Base-by-base conservation (phyloP, 2,329 filamentous ascomycete species). In the Microthyrium microscopicum region DNA sequence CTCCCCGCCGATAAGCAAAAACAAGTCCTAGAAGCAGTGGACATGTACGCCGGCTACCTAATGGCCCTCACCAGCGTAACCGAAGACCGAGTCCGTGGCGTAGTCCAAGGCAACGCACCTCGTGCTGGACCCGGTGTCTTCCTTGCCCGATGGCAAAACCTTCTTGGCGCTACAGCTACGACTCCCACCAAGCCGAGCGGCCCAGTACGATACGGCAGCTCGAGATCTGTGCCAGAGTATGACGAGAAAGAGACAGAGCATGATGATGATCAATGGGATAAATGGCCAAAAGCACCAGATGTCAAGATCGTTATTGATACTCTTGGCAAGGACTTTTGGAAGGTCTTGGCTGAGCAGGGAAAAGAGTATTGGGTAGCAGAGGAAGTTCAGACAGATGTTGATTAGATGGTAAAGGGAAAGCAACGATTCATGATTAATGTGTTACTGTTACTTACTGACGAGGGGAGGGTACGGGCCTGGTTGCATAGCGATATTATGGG, bases 111-210 rank as follows among this genome's bases (percentile, higher is more conserved):
- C 43, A 29, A 40, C 34, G 40, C 31, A 40, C 25, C 39, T 45
- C 24, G 46, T 50, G 3, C 60, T 57, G 78, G 77, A 0, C 78
- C 80, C 0, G 80, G 80, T 2, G 68, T 77, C 29, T 85, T 78
- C 46, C 65, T 84, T 17, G 63, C 69, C 2, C 66, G 72, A 31
- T 85, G 80, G 79, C 75, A 83, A 48, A 59, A 67, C 1, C 58
- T 84, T 5, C 58, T 85, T 3, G 74, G 84, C 47, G 58, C 64
- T n/a, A 80, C 79, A 0, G 51, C 64, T 29, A 73, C 85, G 39
- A 78, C 76, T 2, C 77, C 80, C 0, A 62, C 57, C 0, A 60
- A 55, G 1, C 50, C 60, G 0, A 47, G 53, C 2, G 74, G 75
- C 0, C 56, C 59, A 1, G 51, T 75, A 1, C 61, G 77, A 1